A percentile compares a stretch with the other conserved stretches of the same genome.
These are phyloP conservation scores for Metarhizium sp. DNA, from an alignment of 2,329 filamentous ascomycete genomes.

Conservation along the genomic window DNA sequence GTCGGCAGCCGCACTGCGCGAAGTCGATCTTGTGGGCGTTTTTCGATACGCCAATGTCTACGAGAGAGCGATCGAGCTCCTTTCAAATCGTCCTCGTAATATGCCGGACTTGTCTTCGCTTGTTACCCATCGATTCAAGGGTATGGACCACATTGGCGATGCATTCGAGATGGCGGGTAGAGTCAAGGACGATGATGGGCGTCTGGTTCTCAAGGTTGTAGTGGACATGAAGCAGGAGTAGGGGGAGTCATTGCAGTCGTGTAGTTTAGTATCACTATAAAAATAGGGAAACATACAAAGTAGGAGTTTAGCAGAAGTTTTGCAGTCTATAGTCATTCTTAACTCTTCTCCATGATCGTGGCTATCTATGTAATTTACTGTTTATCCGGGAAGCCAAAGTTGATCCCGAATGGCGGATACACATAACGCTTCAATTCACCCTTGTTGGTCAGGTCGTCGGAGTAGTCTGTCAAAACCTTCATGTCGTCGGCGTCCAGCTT, in stretches of 20 bases:
- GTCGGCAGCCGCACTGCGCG: conserved; percentile 56
- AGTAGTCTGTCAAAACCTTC: conserved; percentile 50
- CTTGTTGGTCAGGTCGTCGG: conserved; percentile 36
- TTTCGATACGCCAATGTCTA: conserved; percentile 74
- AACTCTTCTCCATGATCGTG: no score
- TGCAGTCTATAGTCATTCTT: neutral
- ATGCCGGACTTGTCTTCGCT: conserved; percentile 59
- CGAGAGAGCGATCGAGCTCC: conserved; percentile 40
- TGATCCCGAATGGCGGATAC: conserved; percentile 58
- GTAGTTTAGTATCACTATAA: neutral
- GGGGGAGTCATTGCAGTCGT: neutral
- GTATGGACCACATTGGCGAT: conserved; percentile 51
- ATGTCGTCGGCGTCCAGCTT: conserved; percentile 54
- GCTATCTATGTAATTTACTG: conserved; percentile 8
- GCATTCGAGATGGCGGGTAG: conserved; percentile 66
- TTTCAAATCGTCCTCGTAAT: conserved; percentile 36
- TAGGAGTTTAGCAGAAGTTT: neutral
- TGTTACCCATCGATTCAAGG: conserved; percentile 61
- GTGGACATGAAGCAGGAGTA: conserved; percentile 32
- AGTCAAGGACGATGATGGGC: conserved; percentile 59
- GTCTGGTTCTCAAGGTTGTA: conserved; percentile 67
- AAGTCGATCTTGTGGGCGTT: conserved; percentile 62
- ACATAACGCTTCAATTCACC: conserved; percentile 52
- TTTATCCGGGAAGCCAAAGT: conserved; percentile 69
- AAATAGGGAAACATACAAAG: neutral